phyloP scores from a whole-genome alignment of 2,329 filamentous ascomycete species.

The Karstenula rhodostoma region DNA sequence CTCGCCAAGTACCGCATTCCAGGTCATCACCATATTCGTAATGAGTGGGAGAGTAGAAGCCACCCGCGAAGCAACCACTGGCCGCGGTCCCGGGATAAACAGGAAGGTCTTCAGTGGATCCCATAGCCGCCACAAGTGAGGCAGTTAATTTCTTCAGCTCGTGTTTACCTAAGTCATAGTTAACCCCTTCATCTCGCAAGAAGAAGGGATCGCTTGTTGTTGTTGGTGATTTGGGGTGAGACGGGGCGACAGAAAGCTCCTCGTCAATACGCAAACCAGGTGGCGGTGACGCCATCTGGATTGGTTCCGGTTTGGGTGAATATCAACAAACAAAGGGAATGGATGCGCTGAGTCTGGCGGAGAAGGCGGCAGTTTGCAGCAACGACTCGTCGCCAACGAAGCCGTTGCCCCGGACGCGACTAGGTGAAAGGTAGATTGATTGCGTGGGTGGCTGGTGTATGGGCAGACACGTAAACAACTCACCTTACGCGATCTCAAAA shows the following conservation, averaged over 20 bases:
- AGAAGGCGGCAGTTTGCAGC: background rate
- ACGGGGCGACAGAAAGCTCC: background rate
- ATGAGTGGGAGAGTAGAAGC: conserved; percentile 16
- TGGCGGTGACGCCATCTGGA: background rate
- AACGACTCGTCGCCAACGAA: background rate
- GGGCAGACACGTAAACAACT: conserved; percentile 3
- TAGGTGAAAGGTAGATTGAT: background rate
- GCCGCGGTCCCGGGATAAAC: background rate
- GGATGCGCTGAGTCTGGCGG: background rate
- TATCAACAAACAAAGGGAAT: background rate
- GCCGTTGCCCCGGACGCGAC: background rate
- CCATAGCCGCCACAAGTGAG: background rate
- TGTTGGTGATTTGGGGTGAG: background rate
- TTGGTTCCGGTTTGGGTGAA: background rate
- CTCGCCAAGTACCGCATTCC: conserved; percentile 25
- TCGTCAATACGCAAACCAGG: background rate
- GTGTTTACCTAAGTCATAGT: background rate
- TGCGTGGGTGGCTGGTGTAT: background rate
- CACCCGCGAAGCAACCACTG: conserved; percentile 19
- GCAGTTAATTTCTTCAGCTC: background rate
- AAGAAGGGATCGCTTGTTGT: background rate
- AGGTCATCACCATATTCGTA: conserved; percentile 21
- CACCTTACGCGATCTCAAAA: background rate
- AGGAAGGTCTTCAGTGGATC: background rate
- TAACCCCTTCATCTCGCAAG: background rate